Evolutionary conservation across 192 early-diverging fungal species (phyloP), one percentile per base, ranked within the genome.

Genomic region (Phlyctochytrium bullatum): DNA sequence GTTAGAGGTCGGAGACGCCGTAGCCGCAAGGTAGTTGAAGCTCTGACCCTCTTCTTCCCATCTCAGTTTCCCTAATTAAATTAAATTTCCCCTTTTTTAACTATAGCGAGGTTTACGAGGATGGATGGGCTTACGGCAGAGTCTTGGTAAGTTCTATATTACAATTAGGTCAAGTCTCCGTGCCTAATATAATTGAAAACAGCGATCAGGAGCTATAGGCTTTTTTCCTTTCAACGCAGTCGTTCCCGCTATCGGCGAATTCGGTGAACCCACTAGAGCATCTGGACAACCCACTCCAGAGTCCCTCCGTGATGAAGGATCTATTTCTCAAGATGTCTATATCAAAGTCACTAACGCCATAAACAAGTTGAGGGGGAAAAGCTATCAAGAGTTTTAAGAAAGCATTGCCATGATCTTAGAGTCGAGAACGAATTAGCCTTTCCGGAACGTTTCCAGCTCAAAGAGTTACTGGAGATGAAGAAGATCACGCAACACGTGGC

Each of bases 201-300:
- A 66, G 65, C 25, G 52, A 28, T 34, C 69, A 28, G 53, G 56
- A 25, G 52, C 61, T 0, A 29, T 40, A n/a, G 69, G 69, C 4
- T 71, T 71, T 27, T 71, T 71, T 34, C 69, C 69, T 10, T 71
- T 71, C 54, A 71, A 71, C 33, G 69, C 69, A 2, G 69, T 65
- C 20, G 62, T 56, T 0, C 69, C 69, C 29, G 69, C 54, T 6
- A 57, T 57, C 54, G 27, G 25, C 27, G 54, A 25, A 10, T 57
- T 57, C 25, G 54, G 54, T 6, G 54, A 10, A 57, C 14, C 54
- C 6, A 25, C 54, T 6, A 14, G 54, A 57, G 10, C 54, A 57
- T 25, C 54, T 10, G 54, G 54, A 6, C 54, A 57, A 57, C 54
- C 54, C 6, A 57, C 54, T 14, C 54, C 54, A 28, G 54, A 57